phyloP scores from a whole-genome alignment of 495 filamentous ascomycete genomes.

The Hypomontagnella submonticulosa region DNA sequence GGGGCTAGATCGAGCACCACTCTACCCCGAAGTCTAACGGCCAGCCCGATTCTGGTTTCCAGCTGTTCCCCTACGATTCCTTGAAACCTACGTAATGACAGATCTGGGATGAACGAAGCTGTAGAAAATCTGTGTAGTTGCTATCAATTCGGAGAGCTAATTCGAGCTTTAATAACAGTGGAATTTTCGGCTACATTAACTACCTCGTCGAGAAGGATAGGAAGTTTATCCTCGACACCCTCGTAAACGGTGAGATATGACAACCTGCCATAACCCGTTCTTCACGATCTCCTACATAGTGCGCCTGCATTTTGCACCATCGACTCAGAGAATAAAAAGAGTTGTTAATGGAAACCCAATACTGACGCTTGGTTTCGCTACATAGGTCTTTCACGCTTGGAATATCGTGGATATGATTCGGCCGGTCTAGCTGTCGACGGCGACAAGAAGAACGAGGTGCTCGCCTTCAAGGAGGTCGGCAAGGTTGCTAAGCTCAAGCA shows the following conservation, averaged over 20 bases:
- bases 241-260: slow-evolving; percentile 85
- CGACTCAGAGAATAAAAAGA: background rate
- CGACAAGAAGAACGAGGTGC: slow-evolving; percentile 97
- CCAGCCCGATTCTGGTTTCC: slow-evolving; percentile 1
- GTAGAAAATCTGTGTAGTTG: background rate
- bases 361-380: slow-evolving; percentile 39
- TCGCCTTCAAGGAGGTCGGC: slow-evolving; percentile 98
- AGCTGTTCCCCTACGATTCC: background rate
- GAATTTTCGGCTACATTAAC: slow-evolving; percentile 98
- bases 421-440: slow-evolving; percentile 96
- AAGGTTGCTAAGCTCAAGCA: slow-evolving; percentile 96
- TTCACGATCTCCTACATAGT: background rate
- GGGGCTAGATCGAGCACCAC: slow-evolving; percentile 7
- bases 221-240: slow-evolving; percentile 90
- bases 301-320: slow-evolving; percentile 23
- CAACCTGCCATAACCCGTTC: slow-evolving; percentile 32
- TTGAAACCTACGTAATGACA: background rate
- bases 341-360: slow-evolving; percentile 7
- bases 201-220: slow-evolving; percentile 95
- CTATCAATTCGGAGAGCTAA: slow-evolving; percentile 38
- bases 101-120: background rate
- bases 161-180: slow-evolving; percentile 65
- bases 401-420: slow-evolving; percentile 98
- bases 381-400: slow-evolving; percentile 80
- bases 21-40: background rate